Evolutionary conservation across 352 stramenopile genomes (phyloP).

Genomic region (Phytophthora aleatoria): DNA sequence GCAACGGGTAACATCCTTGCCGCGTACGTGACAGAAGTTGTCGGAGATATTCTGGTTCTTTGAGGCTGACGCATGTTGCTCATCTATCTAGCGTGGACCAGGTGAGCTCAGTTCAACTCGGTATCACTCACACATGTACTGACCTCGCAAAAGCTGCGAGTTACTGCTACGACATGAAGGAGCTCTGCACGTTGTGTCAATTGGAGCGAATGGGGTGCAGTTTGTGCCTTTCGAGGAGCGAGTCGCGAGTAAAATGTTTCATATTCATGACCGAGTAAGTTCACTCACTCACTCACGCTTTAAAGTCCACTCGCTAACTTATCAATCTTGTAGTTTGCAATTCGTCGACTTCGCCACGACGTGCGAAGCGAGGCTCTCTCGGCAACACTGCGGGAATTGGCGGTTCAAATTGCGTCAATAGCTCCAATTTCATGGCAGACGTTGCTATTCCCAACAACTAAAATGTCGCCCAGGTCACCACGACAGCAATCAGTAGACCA

Average conservation of each 20-base stretch:
- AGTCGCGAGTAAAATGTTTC: constrained; percentile 16
- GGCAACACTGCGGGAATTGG: constrained; percentile 35
- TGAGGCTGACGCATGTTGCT: constrained; percentile 7
- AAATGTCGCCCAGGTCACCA: constrained; percentile 19
- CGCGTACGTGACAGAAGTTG: constrained; percentile 29
- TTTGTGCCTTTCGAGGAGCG: constrained; percentile 34
- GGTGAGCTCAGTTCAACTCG: constrained; percentile 25
- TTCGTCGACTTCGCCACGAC: constrained; percentile 50
- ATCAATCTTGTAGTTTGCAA: constrained; percentile 38
- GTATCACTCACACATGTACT: background rate
- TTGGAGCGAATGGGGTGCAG: constrained; percentile 27
- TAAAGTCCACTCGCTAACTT: background rate
- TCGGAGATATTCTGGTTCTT: background rate
- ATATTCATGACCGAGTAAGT: constrained; percentile 26
- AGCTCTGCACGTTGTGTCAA: constrained; percentile 20
- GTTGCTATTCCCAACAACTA: constrained; percentile 12
- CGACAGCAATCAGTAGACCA: constrained; percentile 11
- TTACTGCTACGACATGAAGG: constrained; percentile 38
- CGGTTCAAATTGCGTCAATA: constrained; percentile 43
- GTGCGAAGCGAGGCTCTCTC: constrained; percentile 19
- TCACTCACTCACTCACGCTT: background rate
- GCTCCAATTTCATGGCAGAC: constrained; percentile 40
- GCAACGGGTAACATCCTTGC: constrained; percentile 48
- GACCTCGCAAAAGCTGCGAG: constrained; percentile 30
- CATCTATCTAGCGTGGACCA: constrained; percentile 34